These are phyloP conservation scores for Nigrograna mackinnonii DNA, from an alignment of 2,329 filamentous ascomycete species.

Conservation along the genomic window DNA sequence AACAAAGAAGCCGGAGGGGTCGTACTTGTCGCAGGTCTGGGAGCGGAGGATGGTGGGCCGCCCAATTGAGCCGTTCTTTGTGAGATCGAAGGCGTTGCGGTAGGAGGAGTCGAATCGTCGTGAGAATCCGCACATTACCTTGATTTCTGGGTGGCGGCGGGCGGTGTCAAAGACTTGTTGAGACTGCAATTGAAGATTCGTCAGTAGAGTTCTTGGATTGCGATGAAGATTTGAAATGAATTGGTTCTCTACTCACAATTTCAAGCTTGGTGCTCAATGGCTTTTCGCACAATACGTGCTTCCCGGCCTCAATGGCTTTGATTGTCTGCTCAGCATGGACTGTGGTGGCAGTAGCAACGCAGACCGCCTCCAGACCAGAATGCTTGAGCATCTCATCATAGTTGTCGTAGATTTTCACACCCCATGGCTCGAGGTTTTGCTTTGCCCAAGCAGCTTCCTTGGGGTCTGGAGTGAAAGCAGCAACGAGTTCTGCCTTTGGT, in stretches of 20 bases:
- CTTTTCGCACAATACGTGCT: constrained; percentile 65
- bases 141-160: constrained; percentile 59
- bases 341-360: constrained; percentile 58
- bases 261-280: constrained; percentile 62
- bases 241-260: constrained; percentile 49
- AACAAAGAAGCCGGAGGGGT: constrained; percentile 69
- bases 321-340: constrained; percentile 62
- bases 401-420: constrained; percentile 56
- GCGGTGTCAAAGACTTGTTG: constrained; percentile 64
- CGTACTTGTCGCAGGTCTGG: constrained; percentile 70
- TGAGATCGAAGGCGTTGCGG: constrained; percentile 60
- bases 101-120: constrained; percentile 70
- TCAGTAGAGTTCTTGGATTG: too few relatives aligned
- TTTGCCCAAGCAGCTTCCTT: constrained; percentile 54
- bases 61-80: constrained; percentile 60
- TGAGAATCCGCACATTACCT: constrained; percentile 70
- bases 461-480: constrained; percentile 50
- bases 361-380: constrained; percentile 58
- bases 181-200: constrained; percentile 46
- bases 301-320: constrained; percentile 57
- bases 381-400: constrained; percentile 63
- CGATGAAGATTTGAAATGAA: background rate
- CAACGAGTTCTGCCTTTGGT: constrained; percentile 50
- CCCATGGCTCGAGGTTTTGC: constrained; percentile 53
- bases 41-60: constrained; percentile 63